Conservation (phyloP, 2,329 filamentous ascomycete genomes). For the Leptodontidium sp. region DNA sequence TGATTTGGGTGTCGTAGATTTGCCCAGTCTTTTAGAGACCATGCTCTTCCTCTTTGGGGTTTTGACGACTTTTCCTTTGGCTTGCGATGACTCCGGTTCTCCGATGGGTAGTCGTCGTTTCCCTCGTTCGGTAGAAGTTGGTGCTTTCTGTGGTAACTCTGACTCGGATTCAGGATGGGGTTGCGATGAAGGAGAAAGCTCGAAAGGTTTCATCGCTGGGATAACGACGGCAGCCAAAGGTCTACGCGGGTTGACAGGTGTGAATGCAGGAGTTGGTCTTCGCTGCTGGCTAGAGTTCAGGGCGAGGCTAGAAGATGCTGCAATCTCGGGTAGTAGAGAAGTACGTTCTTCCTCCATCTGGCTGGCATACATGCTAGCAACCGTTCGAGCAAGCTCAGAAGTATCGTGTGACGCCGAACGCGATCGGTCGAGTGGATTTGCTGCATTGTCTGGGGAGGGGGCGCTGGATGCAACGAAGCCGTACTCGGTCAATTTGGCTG, state of each 20-base stretch:
- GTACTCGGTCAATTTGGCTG: constrained; percentile 23
- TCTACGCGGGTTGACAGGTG: constrained; percentile 25
- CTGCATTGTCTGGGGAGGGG: constrained; percentile 1
- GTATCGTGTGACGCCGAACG: constrained; percentile 1
- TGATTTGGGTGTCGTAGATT: constrained; percentile 10
- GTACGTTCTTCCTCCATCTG: neutral
- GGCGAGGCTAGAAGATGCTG: constrained; percentile 3
- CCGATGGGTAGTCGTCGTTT: constrained; percentile 37
- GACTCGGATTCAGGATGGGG: constrained; percentile 19
- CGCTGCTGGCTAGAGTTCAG: constrained; percentile 23
- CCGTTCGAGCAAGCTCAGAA: neutral
- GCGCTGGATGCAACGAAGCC: constrained; percentile 22
- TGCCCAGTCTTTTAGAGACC: neutral
- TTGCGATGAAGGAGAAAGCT: constrained; percentile 13
- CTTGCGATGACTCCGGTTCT: constrained; percentile 25
- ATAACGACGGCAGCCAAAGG: neutral
- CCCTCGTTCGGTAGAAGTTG: constrained; percentile 27
- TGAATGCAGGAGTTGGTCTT: constrained; percentile 26
- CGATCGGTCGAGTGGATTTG: neutral
- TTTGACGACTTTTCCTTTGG: constrained; percentile 4
- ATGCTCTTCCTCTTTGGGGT: neutral
- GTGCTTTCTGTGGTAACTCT: constrained; percentile 16
- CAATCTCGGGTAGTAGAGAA: neutral
- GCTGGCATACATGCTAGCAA: constrained; percentile 5
- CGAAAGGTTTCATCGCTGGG: constrained; percentile 1